Percentiles rank a stretch among this genome's conserved stretches.
Evolutionary conservation across 139 green algal species (phyloP).

Genomic region (Coelastrella sp.): DNA sequence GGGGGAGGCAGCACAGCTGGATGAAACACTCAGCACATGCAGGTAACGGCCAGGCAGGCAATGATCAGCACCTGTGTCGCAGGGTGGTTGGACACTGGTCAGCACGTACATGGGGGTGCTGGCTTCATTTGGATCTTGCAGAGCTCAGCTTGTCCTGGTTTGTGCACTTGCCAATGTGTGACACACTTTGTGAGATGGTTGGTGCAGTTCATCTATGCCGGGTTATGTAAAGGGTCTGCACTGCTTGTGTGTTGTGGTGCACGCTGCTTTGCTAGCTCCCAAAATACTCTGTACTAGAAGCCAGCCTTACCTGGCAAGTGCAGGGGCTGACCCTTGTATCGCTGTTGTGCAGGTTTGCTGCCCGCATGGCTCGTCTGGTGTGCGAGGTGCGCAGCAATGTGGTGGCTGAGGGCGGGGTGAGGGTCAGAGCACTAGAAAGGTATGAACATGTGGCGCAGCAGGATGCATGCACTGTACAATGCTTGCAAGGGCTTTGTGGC

Average conservation of each 20-base stretch:
- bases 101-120: neutral
- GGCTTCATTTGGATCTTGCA: too few species aligned
- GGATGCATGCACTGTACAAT: neutral
- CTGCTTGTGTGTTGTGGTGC: too few species aligned
- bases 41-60: conserved; percentile 48
- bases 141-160: too few species aligned
- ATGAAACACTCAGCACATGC: conserved; percentile 84
- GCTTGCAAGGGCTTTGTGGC: too few species aligned
- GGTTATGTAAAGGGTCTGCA: too few species aligned
- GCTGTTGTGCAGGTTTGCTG: conserved; percentile 61
- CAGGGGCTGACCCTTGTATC: neutral
- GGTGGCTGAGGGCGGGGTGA: conserved; percentile 52
- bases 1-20: conserved; percentile 68
- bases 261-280: too few species aligned
- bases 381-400: conserved; percentile 68
- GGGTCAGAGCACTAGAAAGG: conserved; percentile 61
- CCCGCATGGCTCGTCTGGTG: conserved; percentile 76
- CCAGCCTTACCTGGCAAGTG: neutral
- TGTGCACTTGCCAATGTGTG: too few species aligned
- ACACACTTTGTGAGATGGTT: too few species aligned
- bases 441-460: conserved; percentile 12
- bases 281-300: too few species aligned
- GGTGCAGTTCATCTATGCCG: too few species aligned
- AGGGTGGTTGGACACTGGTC: neutral
- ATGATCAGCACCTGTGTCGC: neutral